Conservation (phyloP, 2,329 filamentous ascomycete genomes). For the Diplodia seriata region DNA sequence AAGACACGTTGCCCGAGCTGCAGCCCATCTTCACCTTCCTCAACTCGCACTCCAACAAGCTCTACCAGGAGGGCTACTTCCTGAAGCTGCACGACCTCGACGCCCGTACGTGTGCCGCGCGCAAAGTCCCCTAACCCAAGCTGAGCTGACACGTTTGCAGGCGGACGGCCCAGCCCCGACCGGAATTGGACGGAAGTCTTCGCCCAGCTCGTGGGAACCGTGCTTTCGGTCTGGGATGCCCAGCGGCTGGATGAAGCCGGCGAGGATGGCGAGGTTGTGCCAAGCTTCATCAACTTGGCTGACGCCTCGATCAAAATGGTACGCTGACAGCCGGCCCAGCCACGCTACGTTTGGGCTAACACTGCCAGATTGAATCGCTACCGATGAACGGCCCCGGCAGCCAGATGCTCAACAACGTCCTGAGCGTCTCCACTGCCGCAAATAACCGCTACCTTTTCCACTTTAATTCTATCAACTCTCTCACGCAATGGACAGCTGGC, state of each 20-base stretch:
- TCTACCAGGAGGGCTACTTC: constrained; percentile 98
- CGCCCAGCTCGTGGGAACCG: constrained; percentile 92
- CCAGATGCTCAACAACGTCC: constrained; percentile 87
- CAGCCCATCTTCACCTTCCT: constrained; percentile 93
- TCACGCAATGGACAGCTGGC: constrained; percentile 94
- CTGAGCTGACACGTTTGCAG: constrained; percentile 56
- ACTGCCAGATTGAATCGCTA: constrained; percentile 67
- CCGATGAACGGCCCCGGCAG: constrained; percentile 79
- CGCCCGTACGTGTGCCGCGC: constrained; percentile 68
- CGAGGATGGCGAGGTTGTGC: constrained; percentile 82
- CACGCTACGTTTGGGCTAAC: constrained; percentile 5
- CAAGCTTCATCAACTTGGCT: constrained; percentile 94
- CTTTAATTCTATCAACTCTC: constrained; percentile 91
- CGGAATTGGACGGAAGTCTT: constrained; percentile 96
- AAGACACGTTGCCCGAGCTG: constrained; percentile 89
- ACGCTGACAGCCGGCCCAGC: constrained; percentile 37
- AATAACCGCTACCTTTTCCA: constrained; percentile 95
- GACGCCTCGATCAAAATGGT: constrained; percentile 99
- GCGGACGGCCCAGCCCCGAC: constrained; percentile 84
- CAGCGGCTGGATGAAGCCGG: constrained; percentile 87
- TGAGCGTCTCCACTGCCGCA: constrained; percentile 93
- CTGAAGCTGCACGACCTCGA: constrained; percentile 96
- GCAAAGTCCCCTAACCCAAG: constrained; percentile 10
- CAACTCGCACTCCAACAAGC: constrained; percentile 93
- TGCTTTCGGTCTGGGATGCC: constrained; percentile 94